Evolutionary conservation across 345 rosid species (phyloP), one percentile per base, ranked within the genome.

Genomic region (Eucalyptus melliodora): DNA sequence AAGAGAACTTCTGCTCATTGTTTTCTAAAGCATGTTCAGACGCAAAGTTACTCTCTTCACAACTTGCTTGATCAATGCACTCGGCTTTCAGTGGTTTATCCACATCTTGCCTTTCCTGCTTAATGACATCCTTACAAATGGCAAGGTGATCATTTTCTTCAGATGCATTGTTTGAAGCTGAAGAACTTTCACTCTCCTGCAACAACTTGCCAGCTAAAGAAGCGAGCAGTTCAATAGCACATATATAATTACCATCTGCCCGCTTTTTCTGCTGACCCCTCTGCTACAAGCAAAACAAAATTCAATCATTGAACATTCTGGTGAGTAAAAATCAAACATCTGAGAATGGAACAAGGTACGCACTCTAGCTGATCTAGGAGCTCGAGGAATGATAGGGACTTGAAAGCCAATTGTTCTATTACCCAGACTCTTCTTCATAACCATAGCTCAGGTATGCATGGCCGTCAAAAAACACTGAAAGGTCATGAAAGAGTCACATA

Each of bases 341-440:
- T 90, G 4, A n/a, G 42, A 92, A 82, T 34, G 65, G 59, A 34
- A 67, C 5, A 23, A 81, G 49, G 49, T 88, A 86, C 90, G 91
- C 92, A 98, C 99, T 94, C 98, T 95, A 67, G 91, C 91, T 19
- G 99, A 98, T 91, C 99, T 97, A 86, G 98, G 99, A 91, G 94
- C 97, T 87, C 93, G 95, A 50, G 99, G 99, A 89, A 98, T 87
- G n/a, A 87, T 89, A 9, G 93, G 92, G 89, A 97, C 91, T 56
- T 90, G 91, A 93, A 97, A 96, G 86, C 93, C 94, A 91, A 90
- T 92, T 86, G 94, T 90, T 90, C 94, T 95, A 90, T 92, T 89
- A 86, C 91, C 93, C 90, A 95, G 91, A 90, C 91, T 96, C 95
- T 94, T 96, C 92, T 95, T 97, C 90, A 92, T 85, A 95, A 96